These are phyloP conservation scores for Diplodia seriata DNA, from an alignment of 2,329 filamentous ascomycete species.

Conservation along the genomic window DNA sequence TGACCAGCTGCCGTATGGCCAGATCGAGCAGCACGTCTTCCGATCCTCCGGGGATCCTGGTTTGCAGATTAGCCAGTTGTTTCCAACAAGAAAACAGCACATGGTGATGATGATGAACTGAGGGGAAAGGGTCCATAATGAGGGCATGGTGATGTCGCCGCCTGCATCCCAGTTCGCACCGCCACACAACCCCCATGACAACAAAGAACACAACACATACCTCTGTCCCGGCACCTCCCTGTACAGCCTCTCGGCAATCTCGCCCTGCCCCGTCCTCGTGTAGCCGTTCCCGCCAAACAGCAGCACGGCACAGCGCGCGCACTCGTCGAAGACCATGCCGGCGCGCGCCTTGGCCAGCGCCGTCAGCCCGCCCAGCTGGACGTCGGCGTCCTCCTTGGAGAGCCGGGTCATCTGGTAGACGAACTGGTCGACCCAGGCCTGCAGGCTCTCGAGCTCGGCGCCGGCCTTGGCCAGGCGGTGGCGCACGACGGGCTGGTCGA, in stretches of 20 bases:
- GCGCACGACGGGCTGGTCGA: constrained; percentile 77
- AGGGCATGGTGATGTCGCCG: not conserved
- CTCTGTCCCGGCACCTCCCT: constrained; percentile 66
- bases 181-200: not conserved
- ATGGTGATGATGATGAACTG: not conserved
- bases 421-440: constrained; percentile 75
- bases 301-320: constrained; percentile 71
- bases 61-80: not conserved
- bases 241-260: constrained; percentile 71
- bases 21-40: constrained; percentile 78
- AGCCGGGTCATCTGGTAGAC: constrained; percentile 71
- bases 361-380: constrained; percentile 73
- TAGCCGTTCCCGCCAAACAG: constrained; percentile 78
- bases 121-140: not conserved
- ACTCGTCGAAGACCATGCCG: constrained; percentile 74
- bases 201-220: constrained; percentile 30
- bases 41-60: constrained; percentile 69
- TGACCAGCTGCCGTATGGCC: constrained; percentile 72
- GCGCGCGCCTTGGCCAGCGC: constrained; percentile 75
- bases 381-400: constrained; percentile 64
- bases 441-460: constrained; percentile 71
- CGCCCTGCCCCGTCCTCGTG: constrained; percentile 72
- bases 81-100: too few relatives aligned
- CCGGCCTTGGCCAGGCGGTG: constrained; percentile 75
- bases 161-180: too few relatives aligned